phyloP scores from a whole-genome alignment of 1,284 basidiomycete genomes.

The Ceratobasidium sp. region DNA sequence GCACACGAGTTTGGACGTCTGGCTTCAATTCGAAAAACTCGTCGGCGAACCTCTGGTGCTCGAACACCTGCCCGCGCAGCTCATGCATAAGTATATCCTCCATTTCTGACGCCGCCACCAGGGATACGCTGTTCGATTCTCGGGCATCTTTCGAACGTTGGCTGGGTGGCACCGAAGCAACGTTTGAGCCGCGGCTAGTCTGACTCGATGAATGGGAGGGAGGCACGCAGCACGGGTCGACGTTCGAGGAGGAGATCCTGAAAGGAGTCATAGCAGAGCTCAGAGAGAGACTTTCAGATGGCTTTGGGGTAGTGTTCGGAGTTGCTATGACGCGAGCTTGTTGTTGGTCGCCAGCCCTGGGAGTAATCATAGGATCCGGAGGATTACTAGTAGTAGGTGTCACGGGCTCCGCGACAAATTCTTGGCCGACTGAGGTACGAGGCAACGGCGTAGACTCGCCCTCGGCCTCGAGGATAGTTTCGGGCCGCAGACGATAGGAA shows the following conservation, averaged over 20 bases:
- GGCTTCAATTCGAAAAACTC: slow-evolving; percentile 18
- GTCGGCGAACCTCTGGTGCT: slow-evolving; percentile 2
- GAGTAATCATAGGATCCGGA: background rate
- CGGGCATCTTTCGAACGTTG: background rate
- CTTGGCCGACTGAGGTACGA: background rate
- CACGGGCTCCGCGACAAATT: background rate
- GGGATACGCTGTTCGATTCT: background rate
- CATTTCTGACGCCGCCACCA: slow-evolving; percentile 3
- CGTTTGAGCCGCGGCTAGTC: background rate
- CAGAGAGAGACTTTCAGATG: background rate
- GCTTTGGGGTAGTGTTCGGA: background rate
- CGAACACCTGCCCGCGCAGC: slow-evolving; percentile 14
- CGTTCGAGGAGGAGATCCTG: background rate
- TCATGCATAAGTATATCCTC: slow-evolving; percentile 9
- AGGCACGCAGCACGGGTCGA: background rate
- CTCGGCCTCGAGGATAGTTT: slow-evolving; percentile 12
- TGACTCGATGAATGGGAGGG: background rate
- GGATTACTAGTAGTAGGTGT: background rate
- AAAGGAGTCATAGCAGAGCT: background rate
- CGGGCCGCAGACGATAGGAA: too few species aligned
- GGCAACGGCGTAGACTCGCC: background rate
- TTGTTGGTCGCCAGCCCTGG: background rate
- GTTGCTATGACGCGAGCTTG: background rate
- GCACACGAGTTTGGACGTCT: background rate
- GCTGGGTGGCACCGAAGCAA: background rate